Base-by-base conservation (phyloP, 129 eudicot species). In the Tagetes patula region DNA sequence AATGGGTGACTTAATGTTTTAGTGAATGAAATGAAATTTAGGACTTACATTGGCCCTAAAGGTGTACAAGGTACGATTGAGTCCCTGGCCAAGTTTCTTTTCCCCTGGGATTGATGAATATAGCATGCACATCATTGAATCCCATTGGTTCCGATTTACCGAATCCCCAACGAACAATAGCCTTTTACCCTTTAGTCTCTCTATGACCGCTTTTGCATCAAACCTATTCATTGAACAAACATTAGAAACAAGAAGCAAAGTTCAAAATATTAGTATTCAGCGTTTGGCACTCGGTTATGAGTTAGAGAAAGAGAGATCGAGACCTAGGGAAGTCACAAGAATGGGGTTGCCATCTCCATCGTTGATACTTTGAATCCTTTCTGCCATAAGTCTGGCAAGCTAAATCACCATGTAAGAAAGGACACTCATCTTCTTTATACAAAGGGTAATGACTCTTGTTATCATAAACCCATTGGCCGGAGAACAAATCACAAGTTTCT, bases 91-190 rank as follows among this genome's bases (percentile, higher is more conserved):
- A 48, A 80, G 79, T 52, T 75, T 68, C 32, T 86, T 69, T 37
- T 40, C 42, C 40, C 87, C 82, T 6, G 82, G 81, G 71, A 90
- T 81, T 2, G 78, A 60, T 69, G 85, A 62, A 39, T 87, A 83
- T 12, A 87, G 75, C 46, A 90, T 60, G 79, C 96, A 90, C 55
- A 90, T 83, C 96, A 90, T 85, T 1, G 96, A 90, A 11, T 81
- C 87, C 96, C 96, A 90, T 62, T 90, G 96, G 40, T 85, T 85
- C 60, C 96, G 81, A 69, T 87, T 90, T 36, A 90, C 64, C 0
- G 96, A 90, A 80, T 90, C 96, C 5, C 96, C 96, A 14, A 90
- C 96, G 48, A 82, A 90, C 49, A 89, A 80, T 38, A 89, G 69
- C 82, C 93, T 84, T 63, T 81, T 89, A 49, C 76, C 79, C 84